Evolutionary conservation across 2,329 filamentous ascomycete species (phyloP), one percentile per base, ranked within the genome.

Genomic region (Cercospora citrullina): DNA sequence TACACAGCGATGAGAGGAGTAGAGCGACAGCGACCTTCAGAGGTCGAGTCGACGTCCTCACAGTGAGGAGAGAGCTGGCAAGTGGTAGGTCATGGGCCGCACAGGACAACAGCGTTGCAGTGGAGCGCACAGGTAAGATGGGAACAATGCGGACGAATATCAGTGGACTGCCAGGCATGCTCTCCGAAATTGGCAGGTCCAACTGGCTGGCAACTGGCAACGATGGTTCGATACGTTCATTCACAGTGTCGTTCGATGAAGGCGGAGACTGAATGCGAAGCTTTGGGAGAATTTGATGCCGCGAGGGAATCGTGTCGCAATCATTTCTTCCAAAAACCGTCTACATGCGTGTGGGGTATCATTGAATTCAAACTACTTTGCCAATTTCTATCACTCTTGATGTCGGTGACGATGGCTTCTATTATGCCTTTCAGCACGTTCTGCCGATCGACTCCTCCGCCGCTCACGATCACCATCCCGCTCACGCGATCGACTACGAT

Each of bases 341-440:
- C 31, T 33, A 33, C 9, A 33, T 33, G 31, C 31, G 31, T 33
- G 31, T 12, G 31, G 31, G 31, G 31, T 33, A 33, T 33, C 31
- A 33, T 33, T 33, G 31, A 33, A 33, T 33, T 12, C 9, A 12
- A 30, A 8, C 7, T 5, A 8, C 28, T 30, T 30, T 30, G 28
- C 28, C 28, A 30, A 8, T 30, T 8, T 30, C 28, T 9, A 30
- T 30, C 28, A 14, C 10, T 51, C 45, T n/a, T 63, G 68, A 33
- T 65, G 66, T 36, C 65, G 71, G 18, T 71, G 71, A 26, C 58
- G 36, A 36, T 58, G 64, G 57, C 45, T 26, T 51, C 30, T 36
- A 26, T n/a, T 31, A 7, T 39, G 16, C n/a, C 28, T 63, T 16
- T 63, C 45, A 6, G 10, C 45, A 7, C 21, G 45, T 10, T 51